A percentile compares a stretch with the other conserved stretches of the same genome.
Evolutionary conservation across 2,329 filamentous ascomycete species (phyloP).

Genomic region (Juglanconis sp.): DNA sequence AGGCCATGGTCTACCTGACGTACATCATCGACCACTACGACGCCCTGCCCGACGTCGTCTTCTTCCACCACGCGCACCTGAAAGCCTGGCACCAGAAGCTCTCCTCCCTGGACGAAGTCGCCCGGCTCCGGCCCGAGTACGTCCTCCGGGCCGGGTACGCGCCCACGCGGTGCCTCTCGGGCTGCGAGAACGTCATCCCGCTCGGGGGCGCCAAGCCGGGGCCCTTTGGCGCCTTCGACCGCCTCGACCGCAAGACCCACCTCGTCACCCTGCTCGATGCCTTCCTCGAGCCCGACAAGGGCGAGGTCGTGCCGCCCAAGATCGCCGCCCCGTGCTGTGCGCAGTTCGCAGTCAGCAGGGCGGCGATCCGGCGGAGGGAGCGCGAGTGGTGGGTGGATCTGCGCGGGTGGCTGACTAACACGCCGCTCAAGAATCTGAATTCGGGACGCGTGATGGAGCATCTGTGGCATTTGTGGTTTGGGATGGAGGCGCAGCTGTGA

Average conservation of each 20-base stretch:
- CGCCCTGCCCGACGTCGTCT: conserved; percentile 52
- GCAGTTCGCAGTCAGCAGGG: conserved; percentile 49
- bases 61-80: conserved; percentile 58
- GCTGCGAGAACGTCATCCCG: conserved; percentile 27
- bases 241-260: conserved; percentile 16
- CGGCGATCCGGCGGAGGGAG: conserved; percentile 37
- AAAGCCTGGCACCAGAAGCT: conserved; percentile 57
- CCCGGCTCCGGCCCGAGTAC: conserved; percentile 47
- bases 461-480: conserved; percentile 47
- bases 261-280: conserved; percentile 21
- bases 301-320: conserved; percentile 29
- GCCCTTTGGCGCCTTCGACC: neutral
- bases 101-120: conserved; percentile 46
- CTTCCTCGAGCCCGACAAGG: conserved; percentile 19
- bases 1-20: conserved; percentile 60
- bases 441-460: conserved; percentile 51
- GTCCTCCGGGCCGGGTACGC: conserved; percentile 54
- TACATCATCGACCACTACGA: conserved; percentile 63
- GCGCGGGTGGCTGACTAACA: conserved; percentile 46
- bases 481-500: conserved; percentile 20
- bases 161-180: conserved; percentile 52
- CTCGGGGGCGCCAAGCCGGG: conserved; percentile 13
- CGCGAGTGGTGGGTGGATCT: conserved; percentile 42
- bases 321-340: conserved; percentile 48
- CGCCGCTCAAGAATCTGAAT: conserved; percentile 37